phyloP scores from a whole-genome alignment of 2,329 filamentous ascomycete genomes.

The Colletotrichum truncatum region DNA sequence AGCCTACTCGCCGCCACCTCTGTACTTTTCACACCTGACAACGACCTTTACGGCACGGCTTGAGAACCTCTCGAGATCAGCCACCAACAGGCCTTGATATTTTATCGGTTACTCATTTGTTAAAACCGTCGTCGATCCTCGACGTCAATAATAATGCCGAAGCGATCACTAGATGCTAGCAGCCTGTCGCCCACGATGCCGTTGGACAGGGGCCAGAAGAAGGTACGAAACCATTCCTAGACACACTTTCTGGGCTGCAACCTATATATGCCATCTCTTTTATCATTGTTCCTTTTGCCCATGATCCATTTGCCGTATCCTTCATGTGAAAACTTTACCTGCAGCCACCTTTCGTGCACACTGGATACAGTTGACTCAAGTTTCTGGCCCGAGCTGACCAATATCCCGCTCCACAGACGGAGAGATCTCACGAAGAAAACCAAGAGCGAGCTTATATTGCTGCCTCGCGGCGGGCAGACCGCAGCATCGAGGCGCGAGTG shows the following conservation, averaged over 20 bases:
- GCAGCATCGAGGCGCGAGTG: slow-evolving; percentile 86
- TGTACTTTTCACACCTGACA: too few species aligned
- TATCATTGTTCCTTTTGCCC: too few species aligned
- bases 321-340: background rate
- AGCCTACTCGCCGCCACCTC: slow-evolving; percentile 11
- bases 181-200: slow-evolving; percentile 39
- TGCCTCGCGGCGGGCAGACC: slow-evolving; percentile 85
- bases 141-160: slow-evolving; percentile 44
- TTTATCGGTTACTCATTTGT: too few species aligned
- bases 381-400: background rate
- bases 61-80: too few species aligned
- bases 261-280: background rate
- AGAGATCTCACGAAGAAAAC: slow-evolving; percentile 82
- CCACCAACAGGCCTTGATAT: too few species aligned
- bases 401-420: slow-evolving; percentile 62
- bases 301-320: too few species aligned
- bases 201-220: slow-evolving; percentile 39
- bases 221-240: slow-evolving; percentile 37
- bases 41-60: too few species aligned
- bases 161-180: slow-evolving; percentile 44
- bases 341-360: background rate
- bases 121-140: slow-evolving; percentile 7
- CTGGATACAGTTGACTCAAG: background rate
- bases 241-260: background rate
- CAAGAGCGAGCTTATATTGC: slow-evolving; percentile 92